Conservation (phyloP, 768 basidiomycete species). For the Psilocybe azurescens region DNA sequence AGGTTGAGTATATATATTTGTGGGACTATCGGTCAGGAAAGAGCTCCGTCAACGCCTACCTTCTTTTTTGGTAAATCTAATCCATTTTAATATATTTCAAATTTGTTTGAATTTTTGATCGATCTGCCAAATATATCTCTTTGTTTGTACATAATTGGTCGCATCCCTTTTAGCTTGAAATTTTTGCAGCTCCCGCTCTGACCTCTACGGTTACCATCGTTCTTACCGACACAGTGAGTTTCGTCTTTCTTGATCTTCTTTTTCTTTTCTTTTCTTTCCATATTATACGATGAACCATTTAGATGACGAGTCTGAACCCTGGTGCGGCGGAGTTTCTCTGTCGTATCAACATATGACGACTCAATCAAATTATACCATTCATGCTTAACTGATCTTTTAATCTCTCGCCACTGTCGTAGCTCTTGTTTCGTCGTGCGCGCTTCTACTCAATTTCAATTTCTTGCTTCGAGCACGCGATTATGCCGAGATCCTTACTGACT, state of each 20-base stretch:
- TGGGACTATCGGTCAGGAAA: slow-evolving; percentile 27
- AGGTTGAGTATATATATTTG: slow-evolving; percentile 11
- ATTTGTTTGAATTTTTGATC: slow-evolving; percentile 11
- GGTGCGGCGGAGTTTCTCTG: slow-evolving; percentile 64
- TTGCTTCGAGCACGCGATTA: background rate
- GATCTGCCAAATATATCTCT: slow-evolving; percentile 17
- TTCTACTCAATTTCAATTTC: background rate
- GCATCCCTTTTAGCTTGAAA: slow-evolving; percentile 19
- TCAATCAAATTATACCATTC: slow-evolving; percentile 80
- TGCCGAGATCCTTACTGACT: slow-evolving; percentile 9
- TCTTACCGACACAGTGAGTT: slow-evolving; percentile 12
- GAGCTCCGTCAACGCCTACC: slow-evolving; percentile 28
- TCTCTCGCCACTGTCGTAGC: background rate
- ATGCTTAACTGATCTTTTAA: slow-evolving; percentile 81
- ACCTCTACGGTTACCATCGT: background rate
- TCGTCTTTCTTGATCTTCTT: slow-evolving; percentile 19
- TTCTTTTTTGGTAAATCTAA: slow-evolving; percentile 14
- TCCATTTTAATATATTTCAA: slow-evolving; percentile 6
- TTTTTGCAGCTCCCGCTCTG: slow-evolving; percentile 10
- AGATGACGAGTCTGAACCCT: slow-evolving; percentile 85
- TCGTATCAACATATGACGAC: slow-evolving; percentile 63
- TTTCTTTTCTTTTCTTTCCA: slow-evolving; percentile 8
- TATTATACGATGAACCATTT: slow-evolving; percentile 45
- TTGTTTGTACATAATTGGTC: slow-evolving; percentile 33
- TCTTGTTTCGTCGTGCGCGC: slow-evolving; percentile 20